Evolutionary conservation across 2,329 filamentous ascomycete species (phyloP).

Genomic region (Xylaria sp.): DNA sequence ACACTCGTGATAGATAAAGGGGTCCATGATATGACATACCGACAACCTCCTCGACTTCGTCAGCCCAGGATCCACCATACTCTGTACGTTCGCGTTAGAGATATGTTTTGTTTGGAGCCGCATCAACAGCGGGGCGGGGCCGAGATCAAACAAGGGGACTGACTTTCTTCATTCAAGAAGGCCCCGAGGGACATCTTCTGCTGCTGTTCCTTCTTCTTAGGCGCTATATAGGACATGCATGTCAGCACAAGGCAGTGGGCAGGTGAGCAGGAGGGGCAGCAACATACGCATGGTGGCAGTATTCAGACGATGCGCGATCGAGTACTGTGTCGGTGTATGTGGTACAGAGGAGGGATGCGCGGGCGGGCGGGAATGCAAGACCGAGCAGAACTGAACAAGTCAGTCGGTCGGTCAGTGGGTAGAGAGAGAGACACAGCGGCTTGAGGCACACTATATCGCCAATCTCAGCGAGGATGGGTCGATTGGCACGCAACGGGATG

Average conservation of each 20-base stretch:
- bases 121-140: slow-evolving; percentile 33
- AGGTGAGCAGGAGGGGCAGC: slow-evolving; percentile 28
- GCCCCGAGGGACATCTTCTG: slow-evolving; percentile 98
- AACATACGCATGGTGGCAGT: slow-evolving; percentile 72
- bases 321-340: slow-evolving; percentile 29
- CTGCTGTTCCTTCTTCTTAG: slow-evolving; percentile 86
- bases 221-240: slow-evolving; percentile 67
- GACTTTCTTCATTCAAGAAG: slow-evolving; percentile 93
- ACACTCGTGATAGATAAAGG: slow-evolving; percentile 41
- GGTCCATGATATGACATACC: slow-evolving; percentile 63
- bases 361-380: slow-evolving; percentile 39
- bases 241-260: slow-evolving; percentile 55
- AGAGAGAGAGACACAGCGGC: not conserved
- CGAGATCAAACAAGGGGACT: slow-evolving; percentile 56
- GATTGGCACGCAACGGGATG: slow-evolving; percentile 42
- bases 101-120: slow-evolving; percentile 17
- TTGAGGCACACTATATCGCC: slow-evolving; percentile 29
- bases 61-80: slow-evolving; percentile 89
- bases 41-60: slow-evolving; percentile 94
- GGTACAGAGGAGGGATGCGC: slow-evolving; percentile 33
- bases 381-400: slow-evolving; percentile 36
- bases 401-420: slow-evolving; percentile 3
- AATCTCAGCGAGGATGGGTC: slow-evolving; percentile 37
- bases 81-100: slow-evolving; percentile 52
- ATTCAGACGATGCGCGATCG: slow-evolving; percentile 50